Conservation (phyloP, 2,329 filamentous ascomycete genomes). For the Fusarium tricinctum region DNA sequence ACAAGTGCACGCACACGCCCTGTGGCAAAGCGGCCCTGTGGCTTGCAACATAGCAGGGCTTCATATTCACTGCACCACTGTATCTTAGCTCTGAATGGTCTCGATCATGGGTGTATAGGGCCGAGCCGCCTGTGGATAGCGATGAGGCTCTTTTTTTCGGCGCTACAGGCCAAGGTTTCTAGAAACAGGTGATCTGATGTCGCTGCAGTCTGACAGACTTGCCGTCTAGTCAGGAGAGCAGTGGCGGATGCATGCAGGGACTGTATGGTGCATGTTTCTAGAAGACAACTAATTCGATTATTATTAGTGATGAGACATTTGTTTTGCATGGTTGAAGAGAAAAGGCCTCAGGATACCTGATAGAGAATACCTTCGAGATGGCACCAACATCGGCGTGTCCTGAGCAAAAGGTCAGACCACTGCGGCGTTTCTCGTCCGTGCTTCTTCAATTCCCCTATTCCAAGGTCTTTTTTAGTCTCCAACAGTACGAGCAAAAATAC, state of each 20-base stretch:
- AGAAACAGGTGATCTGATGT: conserved; percentile 10
- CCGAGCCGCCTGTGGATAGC: conserved; percentile 29
- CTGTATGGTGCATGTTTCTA: conserved; percentile 20
- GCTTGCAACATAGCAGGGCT: conserved; percentile 16
- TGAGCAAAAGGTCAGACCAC: conserved; percentile 11
- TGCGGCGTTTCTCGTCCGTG: neutral
- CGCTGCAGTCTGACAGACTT: conserved; percentile 9
- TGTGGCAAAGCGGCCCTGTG: conserved; percentile 4
- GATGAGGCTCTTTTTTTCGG: conserved; percentile 9
- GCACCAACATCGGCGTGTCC: conserved; percentile 17
- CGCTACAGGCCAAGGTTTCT: neutral
- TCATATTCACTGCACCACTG: conserved; percentile 2
- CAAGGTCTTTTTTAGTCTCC: neutral
- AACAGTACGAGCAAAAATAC: too few relatives aligned
- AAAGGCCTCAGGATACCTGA: neutral
- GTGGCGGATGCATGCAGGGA: conserved; percentile 4
- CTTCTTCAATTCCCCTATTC: neutral
- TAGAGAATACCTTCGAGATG: conserved; percentile 1
- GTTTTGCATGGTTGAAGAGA: too few relatives aligned
- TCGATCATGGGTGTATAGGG: conserved; percentile 14
- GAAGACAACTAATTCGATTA: neutral
- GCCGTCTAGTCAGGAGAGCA: conserved; percentile 4
- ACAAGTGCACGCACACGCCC: neutral
- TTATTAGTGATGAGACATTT: too few relatives aligned
- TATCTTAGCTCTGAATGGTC: neutral